A percentile compares a stretch with the other conserved stretches of the same genome.
These are phyloP conservation scores for Thecaphora thlaspeos DNA, from an alignment of 1,284 basidiomycete genomes.

Conservation along the genomic window DNA sequence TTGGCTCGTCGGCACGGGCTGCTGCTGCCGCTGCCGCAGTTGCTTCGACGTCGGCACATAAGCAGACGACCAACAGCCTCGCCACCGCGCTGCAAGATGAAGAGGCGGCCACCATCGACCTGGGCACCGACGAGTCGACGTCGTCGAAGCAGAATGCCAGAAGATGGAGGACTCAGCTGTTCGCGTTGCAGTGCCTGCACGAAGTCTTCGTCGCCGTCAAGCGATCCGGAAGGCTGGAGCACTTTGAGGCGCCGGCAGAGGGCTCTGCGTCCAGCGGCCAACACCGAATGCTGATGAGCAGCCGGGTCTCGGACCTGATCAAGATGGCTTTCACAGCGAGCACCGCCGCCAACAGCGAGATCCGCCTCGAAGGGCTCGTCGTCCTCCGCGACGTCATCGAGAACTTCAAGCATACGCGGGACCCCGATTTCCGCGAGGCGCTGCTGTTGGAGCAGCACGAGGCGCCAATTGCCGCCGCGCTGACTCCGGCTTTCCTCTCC, in stretches of 20 bases:
- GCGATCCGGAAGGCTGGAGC: slow-evolving; percentile 63
- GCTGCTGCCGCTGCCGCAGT: slow-evolving; percentile 4
- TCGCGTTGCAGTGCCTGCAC: slow-evolving; percentile 88
- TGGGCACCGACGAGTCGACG: slow-evolving; percentile 26
- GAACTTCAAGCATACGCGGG: slow-evolving; percentile 81
- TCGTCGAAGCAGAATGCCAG: slow-evolving; percentile 27
- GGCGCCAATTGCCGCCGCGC: slow-evolving; percentile 93
- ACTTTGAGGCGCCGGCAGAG: slow-evolving; percentile 64
- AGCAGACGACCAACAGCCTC: slow-evolving; percentile 12
- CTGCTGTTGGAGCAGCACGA: slow-evolving; percentile 96
- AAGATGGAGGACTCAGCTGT: slow-evolving; percentile 94
- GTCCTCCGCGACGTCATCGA: slow-evolving; percentile 90
- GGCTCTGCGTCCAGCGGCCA: slow-evolving; percentile 61
- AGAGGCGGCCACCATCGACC: slow-evolving; percentile 77
- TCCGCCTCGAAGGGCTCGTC: slow-evolving; percentile 85
- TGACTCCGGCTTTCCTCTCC: slow-evolving; percentile 93
- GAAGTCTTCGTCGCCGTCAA: slow-evolving; percentile 78
- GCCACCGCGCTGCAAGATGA: slow-evolving; percentile 67
- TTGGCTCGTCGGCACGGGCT: slow-evolving; percentile 44
- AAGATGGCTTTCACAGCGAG: slow-evolving; percentile 97
- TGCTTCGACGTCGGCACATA: neutral
- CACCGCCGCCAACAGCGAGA: slow-evolving; percentile 90
- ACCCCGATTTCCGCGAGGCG: slow-evolving; percentile 87
- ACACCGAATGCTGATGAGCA: slow-evolving; percentile 67
- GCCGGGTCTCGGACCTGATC: slow-evolving; percentile 86